Percentiles rank a stretch among this genome's conserved stretches.
Evolutionary conservation across 345 rosid genomes (phyloP).

Genomic region (Noccaea bulbosa): DNA sequence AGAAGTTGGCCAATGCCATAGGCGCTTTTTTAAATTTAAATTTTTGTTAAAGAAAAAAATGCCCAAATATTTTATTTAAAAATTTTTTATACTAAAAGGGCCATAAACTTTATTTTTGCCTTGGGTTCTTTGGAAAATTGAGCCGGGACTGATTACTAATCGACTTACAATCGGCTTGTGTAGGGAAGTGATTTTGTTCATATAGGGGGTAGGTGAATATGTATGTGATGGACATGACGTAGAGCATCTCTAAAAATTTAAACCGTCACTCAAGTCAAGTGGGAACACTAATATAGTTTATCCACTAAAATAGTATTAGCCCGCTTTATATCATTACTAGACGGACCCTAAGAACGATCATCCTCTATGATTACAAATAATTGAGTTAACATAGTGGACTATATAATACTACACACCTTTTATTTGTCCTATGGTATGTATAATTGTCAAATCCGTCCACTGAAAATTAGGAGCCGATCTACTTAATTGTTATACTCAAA

Average conservation of each 20-base stretch:
- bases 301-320: background rate
- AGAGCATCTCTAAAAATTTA: background rate
- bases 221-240: background rate
- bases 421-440: too few species aligned
- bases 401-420: background rate
- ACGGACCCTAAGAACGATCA: constrained; percentile 11
- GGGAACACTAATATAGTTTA: constrained; percentile 15
- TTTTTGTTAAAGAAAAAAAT: too few species aligned
- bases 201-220: background rate
- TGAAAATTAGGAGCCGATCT: background rate
- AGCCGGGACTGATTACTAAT: too few species aligned
- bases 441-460: background rate
- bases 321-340: constrained; percentile 18
- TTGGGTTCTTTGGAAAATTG: too few species aligned
- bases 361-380: constrained; percentile 30
- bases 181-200: background rate
- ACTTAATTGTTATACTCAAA: background rate
- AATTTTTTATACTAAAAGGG: too few species aligned
- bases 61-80: too few species aligned
- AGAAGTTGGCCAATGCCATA: too few species aligned
- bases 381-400: constrained; percentile 9
- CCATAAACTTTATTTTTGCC: too few species aligned
- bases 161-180: background rate
- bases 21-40: too few species aligned
- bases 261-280: background rate